Evolutionary conservation across 192 early-diverging fungal genomes (phyloP), one percentile per base, ranked within the genome.

Genomic region (Paraglomus brasilianum): DNA sequence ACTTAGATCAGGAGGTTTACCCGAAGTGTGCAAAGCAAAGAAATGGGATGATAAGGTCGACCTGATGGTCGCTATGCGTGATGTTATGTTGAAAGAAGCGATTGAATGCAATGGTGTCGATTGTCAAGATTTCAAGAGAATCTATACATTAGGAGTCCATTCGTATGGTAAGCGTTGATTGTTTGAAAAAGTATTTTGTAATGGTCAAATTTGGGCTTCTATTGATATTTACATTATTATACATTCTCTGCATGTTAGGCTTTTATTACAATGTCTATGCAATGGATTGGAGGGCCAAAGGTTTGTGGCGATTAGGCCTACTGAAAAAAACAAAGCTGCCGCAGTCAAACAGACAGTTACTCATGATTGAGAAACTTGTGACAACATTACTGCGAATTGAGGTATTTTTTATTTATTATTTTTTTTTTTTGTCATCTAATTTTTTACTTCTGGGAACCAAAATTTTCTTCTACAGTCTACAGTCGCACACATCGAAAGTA

Each of bases 241-340:
- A 13, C 39, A 40, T 45, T 63, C n/a, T 13, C 36, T 46, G 47
- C 46, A 63, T 63, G 30, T 21, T 51, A 66, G 48, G 64, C 4
- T 66, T 47, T 51, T 50, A 40, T 53, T 67, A 67, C 44, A 55
- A 67, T 53, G 65, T 67, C 8, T 67, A 67, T 55, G 65, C 50
- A 13, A 67, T 67, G 40, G 65, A 67, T 53, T 67, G 65, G 65
- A 67, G 55, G 36, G 50, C 51, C 5, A 67, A 43, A 53, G 41
- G 22, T 21, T 8, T 55, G 8, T 67, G 65, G 65, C 17, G 41
- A 7, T 24, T 67, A 40, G 51, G 40, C 21, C 44, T 67, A 43
- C 17, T 67, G 4, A 51, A 67, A 67, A 53, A 41, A 67, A 42
- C 7, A 1, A 64, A 48, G 21, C 45, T 64, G 9, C 61, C 61